These are phyloP conservation scores for Fusarium pseudocircinatum DNA, from an alignment of 2,329 filamentous ascomycete genomes.

Conservation along the genomic window DNA sequence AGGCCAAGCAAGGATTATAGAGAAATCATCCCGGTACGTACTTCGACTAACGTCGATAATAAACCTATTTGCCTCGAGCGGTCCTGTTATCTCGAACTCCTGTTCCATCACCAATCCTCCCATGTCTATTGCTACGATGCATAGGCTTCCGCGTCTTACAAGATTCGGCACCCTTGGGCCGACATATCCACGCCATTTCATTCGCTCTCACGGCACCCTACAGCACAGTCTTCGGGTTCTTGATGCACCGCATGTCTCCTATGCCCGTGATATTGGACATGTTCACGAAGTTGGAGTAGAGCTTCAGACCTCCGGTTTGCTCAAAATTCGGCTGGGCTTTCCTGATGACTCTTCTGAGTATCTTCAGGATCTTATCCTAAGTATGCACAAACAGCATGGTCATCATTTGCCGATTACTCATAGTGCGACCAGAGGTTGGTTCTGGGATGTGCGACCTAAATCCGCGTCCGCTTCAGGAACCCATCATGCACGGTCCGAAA, in stretches of 20 bases:
- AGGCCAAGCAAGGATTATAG: too few relatives aligned
- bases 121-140: neutral
- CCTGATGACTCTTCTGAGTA: constrained; percentile 48
- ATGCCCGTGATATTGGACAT: neutral
- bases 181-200: neutral
- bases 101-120: neutral
- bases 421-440: constrained; percentile 54
- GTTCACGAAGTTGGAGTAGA: constrained; percentile 23
- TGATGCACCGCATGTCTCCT: neutral
- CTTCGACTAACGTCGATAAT: neutral
- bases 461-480: constrained; percentile 42
- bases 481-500: constrained; percentile 53
- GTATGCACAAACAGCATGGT: constrained; percentile 46
- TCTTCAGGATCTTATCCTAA: constrained; percentile 46
- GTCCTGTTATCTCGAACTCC: too few relatives aligned
- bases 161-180: neutral
- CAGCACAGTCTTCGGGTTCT: neutral
- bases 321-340: constrained; percentile 50
- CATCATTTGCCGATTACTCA: constrained; percentile 53
- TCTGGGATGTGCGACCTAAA: constrained; percentile 54
- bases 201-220: neutral
- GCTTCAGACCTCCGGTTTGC: constrained; percentile 43
- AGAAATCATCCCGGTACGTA: neutral
- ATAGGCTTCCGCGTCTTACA: neutral
- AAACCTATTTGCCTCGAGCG: neutral